Percentiles rank a stretch among this genome's conserved stretches.
These are phyloP conservation scores for Paraconiothyrium sp. DNA, from an alignment of 2,329 filamentous ascomycete species.

Conservation along the genomic window DNA sequence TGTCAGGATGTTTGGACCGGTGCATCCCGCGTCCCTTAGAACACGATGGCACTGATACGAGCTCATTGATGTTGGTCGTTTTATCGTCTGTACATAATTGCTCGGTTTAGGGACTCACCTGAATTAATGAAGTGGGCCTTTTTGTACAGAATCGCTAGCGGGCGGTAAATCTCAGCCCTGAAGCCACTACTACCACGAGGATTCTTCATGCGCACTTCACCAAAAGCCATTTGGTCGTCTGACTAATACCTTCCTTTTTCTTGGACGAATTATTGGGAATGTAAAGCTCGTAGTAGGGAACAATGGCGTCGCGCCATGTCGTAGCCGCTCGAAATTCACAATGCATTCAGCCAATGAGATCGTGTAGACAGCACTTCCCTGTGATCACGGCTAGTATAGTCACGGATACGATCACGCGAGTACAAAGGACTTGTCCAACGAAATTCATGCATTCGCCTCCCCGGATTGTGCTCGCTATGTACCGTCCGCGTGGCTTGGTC, in stretches of 20 bases:
- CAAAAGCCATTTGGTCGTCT: neutral
- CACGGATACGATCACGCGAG: neutral
- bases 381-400: slow-evolving; percentile 5
- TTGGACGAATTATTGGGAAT: neutral
- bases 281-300: neutral
- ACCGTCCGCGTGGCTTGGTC: neutral
- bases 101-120: neutral
- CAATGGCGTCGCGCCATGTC: slow-evolving; percentile 7
- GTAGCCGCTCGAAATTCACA: neutral
- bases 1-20: too few relatives aligned
- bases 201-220: neutral
- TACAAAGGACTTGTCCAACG: slow-evolving; percentile 2
- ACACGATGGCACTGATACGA: too few relatives aligned
- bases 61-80: neutral
- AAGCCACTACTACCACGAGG: neutral
- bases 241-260: neutral
- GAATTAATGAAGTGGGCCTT: neutral
- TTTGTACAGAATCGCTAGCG: neutral
- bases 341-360: slow-evolving; percentile 1
- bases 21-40: too few relatives aligned
- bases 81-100: neutral
- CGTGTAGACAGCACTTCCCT: neutral
- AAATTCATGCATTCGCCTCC: neutral
- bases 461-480: neutral
- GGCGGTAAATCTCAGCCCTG: neutral